Base-by-base conservation (phyloP, 2,329 filamentous ascomycete genomes). In the Colletotrichum sojae region DNA sequence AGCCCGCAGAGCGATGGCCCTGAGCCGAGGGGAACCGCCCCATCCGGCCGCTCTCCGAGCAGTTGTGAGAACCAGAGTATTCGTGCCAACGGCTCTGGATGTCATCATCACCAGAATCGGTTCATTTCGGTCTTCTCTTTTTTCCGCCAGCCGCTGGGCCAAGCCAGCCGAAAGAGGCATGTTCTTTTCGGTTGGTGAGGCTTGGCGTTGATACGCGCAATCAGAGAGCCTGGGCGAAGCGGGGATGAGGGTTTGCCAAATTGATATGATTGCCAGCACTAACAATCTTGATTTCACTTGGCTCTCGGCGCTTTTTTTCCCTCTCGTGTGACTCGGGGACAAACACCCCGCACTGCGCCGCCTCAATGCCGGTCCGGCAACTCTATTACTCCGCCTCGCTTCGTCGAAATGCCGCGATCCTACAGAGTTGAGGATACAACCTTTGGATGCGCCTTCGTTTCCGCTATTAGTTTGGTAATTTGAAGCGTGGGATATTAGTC, bases 161-260 rank as follows among this genome's bases (percentile, higher is more conserved):
- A 68, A 64, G 65, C 58, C 16, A 13, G 54, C 60, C 20, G 36
- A 39, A 58, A 31, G 31, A 63, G 60, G 60, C 60, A 68, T 64
- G 52, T 43, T 36, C 59, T 63, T 43, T 16, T 39, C 27, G 45
- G 45, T 46, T 36, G 51, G 36, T 10, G 12, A 45, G 22, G 15
- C 64, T 58, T 67, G 65, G 59, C 65, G 43, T 45, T 39, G 20
- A 18, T 43, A 20, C 9, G 22, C 40, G 54, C 39, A 55, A 54
- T 43, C 61, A 58, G 31, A 20, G 31, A 40, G 20, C n/a, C 53
- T 67, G 39, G 59, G 65, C 59, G 53, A 64, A 67, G 64, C 64
- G 52, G 59, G 51, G 59, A 63, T 36, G 45, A 43, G 25, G 22
- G 27, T 25, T 25, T 25, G 22, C 22, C 22, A 25, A 4, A 27